Conservation (phyloP, 768 basidiomycete genomes). For the Hericium coralloides region DNA sequence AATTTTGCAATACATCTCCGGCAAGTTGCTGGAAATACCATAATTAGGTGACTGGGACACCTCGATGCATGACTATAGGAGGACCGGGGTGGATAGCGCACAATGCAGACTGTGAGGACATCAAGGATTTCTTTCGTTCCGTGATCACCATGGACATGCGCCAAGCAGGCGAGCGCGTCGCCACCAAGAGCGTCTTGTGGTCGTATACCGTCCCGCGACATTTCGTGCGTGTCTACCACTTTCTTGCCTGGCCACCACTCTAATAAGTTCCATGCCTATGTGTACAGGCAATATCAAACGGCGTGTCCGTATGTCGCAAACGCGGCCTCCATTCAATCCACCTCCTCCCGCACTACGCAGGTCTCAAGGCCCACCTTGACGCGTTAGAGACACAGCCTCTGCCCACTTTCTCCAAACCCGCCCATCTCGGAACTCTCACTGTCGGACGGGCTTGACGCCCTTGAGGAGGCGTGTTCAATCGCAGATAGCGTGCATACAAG, state of each 20-base stretch:
- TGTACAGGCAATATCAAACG: constrained; percentile 63
- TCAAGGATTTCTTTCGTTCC: constrained; percentile 67
- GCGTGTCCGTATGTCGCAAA: constrained; percentile 53
- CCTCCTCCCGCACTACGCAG: constrained; percentile 50
- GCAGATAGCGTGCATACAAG: constrained; percentile 3
- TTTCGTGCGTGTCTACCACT: constrained; percentile 41
- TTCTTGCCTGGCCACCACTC: neutral
- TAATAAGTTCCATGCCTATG: neutral
- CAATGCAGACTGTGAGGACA: constrained; percentile 58
- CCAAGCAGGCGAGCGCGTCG: constrained; percentile 69
- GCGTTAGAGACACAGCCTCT: constrained; percentile 48
- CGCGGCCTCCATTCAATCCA: constrained; percentile 61
- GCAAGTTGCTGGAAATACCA: no score
- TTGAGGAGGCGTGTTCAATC: constrained; percentile 52
- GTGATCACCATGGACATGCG: constrained; percentile 70
- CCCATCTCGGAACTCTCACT: constrained; percentile 51
- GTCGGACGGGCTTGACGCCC: constrained; percentile 48
- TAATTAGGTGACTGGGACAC: no score
- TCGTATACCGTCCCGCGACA: constrained; percentile 69
- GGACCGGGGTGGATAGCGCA: constrained; percentile 63
- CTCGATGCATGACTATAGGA: constrained; percentile 48
- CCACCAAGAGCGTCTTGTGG: constrained; percentile 75
- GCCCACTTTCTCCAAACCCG: constrained; percentile 54
- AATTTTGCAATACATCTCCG: no score
- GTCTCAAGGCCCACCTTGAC: constrained; percentile 54